Evolutionary conservation across 495 filamentous ascomycete species (phyloP), one percentile per base, ranked within the genome.

Genomic region (Penicillium steckii): DNA sequence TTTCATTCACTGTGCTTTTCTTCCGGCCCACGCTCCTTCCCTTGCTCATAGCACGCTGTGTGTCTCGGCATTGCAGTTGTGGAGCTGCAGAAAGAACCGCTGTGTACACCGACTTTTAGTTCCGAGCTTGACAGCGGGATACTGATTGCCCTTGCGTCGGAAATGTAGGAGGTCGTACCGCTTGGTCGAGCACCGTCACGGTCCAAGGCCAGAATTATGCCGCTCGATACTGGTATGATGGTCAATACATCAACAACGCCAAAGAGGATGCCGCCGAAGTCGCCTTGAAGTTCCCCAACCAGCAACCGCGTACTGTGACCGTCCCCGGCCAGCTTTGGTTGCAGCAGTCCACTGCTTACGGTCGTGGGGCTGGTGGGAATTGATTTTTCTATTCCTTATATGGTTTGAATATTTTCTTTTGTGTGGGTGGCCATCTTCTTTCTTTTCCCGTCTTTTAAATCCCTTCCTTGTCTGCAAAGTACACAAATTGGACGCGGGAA

Each of bases 211-310:
- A 74, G 38, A 64, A 64, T 38, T 74, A 86, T 62, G 50, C 73
- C 8, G 92, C 91, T 32, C 84, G 90, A 50, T 95, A 85, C 74
- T 96, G 89, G 90, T 96, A 95, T 69, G 90, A 95, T 67, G 91
- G 89, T 30, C 81, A 90, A 56, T 88, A 86, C 60, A 72, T 91
- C 71, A 81, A 91, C 71, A 94, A 93, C 62, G 91, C 92, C 46
- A 88, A 82, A 69, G 92, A 96, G 62, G 91, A 96, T 67, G 91
- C 89, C 27, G 90, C 91, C 60, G 90, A 90, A 69, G 74, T 87
- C 52, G 86, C 87, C 43, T 62, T 92, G 48, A 78, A 73, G 43
- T 10, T 45, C 13, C 47, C 78, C 23, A 70, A 63, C 40, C 52
- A 62, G 22, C 64, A 62, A 32, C 48, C 60, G 3, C 47, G 56